phyloP scores from a whole-genome alignment of 2,329 filamentous ascomycete genomes.

The Sclerotinia borealis region DNA sequence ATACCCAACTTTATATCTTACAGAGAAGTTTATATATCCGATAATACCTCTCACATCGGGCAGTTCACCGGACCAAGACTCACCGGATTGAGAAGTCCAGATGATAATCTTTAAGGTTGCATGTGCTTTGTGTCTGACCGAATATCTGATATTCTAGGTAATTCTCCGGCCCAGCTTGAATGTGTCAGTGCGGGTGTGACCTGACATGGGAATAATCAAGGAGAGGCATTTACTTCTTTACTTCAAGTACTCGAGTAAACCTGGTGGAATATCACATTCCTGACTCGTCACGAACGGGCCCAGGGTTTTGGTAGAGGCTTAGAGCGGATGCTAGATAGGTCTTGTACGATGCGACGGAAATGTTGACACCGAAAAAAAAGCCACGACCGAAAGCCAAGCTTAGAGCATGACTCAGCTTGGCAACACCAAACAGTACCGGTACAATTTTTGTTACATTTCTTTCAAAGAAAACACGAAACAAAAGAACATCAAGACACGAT shows the following conservation, averaged over 20 bases:
- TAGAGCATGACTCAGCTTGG: neutral
- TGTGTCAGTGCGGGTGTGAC: constrained; percentile 8
- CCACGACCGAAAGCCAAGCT: neutral
- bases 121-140: neutral
- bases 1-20: constrained; percentile 5
- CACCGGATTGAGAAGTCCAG: constrained; percentile 6
- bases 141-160: neutral
- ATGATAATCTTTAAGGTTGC: constrained; percentile 5
- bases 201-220: neutral
- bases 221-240: neutral
- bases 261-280: neutral
- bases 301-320: neutral
- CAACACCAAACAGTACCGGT: neutral
- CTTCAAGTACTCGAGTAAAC: neutral
- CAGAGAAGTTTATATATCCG: neutral
- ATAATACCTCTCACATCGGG: neutral
- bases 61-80: neutral
- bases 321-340: neutral
- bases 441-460: too few species aligned
- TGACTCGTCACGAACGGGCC: neutral
- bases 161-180: neutral
- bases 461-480: neutral
- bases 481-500: neutral
- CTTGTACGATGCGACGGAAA: neutral
- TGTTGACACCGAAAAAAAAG: neutral